phyloP scores from a whole-genome alignment of 257 asterid genomes.

The Apocynum venetum region DNA sequence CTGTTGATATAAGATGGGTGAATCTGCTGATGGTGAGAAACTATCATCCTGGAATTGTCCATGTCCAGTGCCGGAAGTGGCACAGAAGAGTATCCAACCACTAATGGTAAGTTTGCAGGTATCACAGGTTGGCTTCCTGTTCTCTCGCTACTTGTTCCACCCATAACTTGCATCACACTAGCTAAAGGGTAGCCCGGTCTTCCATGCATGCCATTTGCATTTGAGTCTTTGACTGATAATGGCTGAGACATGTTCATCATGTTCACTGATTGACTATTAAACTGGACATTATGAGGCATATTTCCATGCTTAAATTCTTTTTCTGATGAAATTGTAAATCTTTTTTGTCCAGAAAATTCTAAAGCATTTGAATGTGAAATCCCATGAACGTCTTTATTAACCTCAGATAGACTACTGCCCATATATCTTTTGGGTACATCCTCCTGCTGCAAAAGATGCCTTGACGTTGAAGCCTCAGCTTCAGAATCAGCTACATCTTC shows the following conservation, averaged over 20 bases:
- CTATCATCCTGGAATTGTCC: slow-evolving; percentile 52
- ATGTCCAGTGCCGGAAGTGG: slow-evolving; percentile 78
- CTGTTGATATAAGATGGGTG: slow-evolving; percentile 48
- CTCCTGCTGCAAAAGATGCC: slow-evolving; percentile 51
- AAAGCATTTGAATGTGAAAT: slow-evolving; percentile 49
- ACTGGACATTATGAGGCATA: slow-evolving; percentile 46
- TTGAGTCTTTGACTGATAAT: slow-evolving; percentile 48
- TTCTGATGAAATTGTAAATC: slow-evolving; percentile 62
- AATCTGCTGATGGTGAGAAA: slow-evolving; percentile 60
- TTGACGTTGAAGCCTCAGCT: slow-evolving; percentile 71
- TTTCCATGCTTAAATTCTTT: slow-evolving; percentile 55
- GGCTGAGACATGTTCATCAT: slow-evolving; percentile 51
- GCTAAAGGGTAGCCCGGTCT: slow-evolving; percentile 49
- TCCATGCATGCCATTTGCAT: slow-evolving; percentile 34
- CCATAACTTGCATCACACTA: slow-evolving; percentile 54
- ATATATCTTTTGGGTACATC: slow-evolving; percentile 39
- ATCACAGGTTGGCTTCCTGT: slow-evolving; percentile 43
- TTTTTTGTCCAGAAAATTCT: slow-evolving; percentile 62
- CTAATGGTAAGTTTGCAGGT: slow-evolving; percentile 59
- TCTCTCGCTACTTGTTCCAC: slow-evolving; percentile 46
- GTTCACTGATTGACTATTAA: slow-evolving; percentile 45
- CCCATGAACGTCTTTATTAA: slow-evolving; percentile 47
- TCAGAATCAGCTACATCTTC: slow-evolving; percentile 98
- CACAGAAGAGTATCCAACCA: slow-evolving; percentile 70
- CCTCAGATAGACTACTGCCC: slow-evolving; percentile 38